Base-by-base conservation (phyloP, 176 grass and related monocot genomes). In the Oropetium thomaeum region DNA sequence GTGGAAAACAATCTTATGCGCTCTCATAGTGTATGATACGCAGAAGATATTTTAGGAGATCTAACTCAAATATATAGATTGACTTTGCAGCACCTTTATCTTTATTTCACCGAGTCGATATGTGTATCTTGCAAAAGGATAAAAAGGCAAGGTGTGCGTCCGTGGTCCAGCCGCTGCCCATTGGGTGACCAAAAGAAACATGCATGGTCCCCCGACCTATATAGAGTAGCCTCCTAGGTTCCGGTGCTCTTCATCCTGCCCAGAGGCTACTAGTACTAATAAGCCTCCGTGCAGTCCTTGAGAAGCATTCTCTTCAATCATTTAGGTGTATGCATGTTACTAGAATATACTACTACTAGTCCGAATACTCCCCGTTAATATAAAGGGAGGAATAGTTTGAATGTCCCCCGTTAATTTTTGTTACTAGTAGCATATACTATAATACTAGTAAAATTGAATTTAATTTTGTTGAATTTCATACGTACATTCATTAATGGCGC, bases 181-280 rank as follows among this genome's bases (percentile, higher is more conserved):
- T 74, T 83, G 74, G 80, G 49, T 83, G 74, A 34, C 70, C 74
- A 62, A 83, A 88, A 53, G 42, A 43, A 74, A 63, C 9, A 79
- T 87, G 85, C 8, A 78, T 87, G 85, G 85, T 87, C 85, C 85
- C 85, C 80, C 66, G 55, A 35, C 12, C 80, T 79, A 78, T 53
- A 78, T 61, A 25, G 75, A 83, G 80, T 83, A 79, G 75, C 80
- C 69, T 74, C 80, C 80, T 83, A 83, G 69, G 80, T 79, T 83
- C 53, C 34, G 27, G 62, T 62, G 85, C 61, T 61, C 61, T 65
- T 74, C 68, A 53, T 4, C 53, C 53, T 57, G 53, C 10, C 53
- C 53, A 22, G n/a, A n/a, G n/a, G n/a, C n/a, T n/a, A 52, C 7
- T 27, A 12, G 0, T 10, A 10, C 11, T 26, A 57, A 52, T 27